Percentiles rank a stretch among this genome's conserved stretches.
phyloP scores from a whole-genome alignment of 805 yeast species.

The Lipomyces yamanashiensis region DNA sequence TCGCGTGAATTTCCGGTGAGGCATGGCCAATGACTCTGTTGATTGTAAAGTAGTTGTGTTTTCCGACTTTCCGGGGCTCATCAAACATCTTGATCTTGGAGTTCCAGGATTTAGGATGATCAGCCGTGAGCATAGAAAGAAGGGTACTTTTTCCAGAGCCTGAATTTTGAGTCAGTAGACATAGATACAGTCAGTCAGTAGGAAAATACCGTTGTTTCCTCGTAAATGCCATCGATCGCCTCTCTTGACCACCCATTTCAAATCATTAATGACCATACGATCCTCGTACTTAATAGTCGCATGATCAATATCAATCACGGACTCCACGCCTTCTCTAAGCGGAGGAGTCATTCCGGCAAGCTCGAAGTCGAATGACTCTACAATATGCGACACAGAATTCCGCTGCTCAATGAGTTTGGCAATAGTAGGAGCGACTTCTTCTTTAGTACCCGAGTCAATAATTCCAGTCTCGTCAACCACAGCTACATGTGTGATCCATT shows the following conservation, averaged over 20 bases:
- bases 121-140: conserved; percentile 82
- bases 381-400: conserved; percentile 13
- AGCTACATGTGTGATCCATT: conserved; percentile 77
- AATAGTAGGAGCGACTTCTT: conserved; percentile 40
- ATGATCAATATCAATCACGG: conserved; percentile 58
- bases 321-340: conserved; percentile 12
- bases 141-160: conserved; percentile 85
- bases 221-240: conserved; percentile 88
- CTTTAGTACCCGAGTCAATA: conserved; percentile 53
- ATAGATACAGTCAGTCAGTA: neutral
- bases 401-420: conserved; percentile 28
- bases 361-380: conserved; percentile 17
- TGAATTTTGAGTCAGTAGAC: neutral
- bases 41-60: conserved; percentile 73
- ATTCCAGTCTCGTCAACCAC: conserved; percentile 64
- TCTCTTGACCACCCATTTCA: conserved; percentile 66
- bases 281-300: conserved; percentile 72
- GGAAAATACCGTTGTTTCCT: conserved; percentile 73
- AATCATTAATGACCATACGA: conserved; percentile 59
- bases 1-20: conserved; percentile 89
- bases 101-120: conserved; percentile 97
- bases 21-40: conserved; percentile 82
- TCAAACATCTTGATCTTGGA: conserved; percentile 67
- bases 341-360: conserved; percentile 12
- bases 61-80: conserved; percentile 72